Base-by-base conservation (phyloP, 495 filamentous ascomycete species). In the Podospora conica region DNA sequence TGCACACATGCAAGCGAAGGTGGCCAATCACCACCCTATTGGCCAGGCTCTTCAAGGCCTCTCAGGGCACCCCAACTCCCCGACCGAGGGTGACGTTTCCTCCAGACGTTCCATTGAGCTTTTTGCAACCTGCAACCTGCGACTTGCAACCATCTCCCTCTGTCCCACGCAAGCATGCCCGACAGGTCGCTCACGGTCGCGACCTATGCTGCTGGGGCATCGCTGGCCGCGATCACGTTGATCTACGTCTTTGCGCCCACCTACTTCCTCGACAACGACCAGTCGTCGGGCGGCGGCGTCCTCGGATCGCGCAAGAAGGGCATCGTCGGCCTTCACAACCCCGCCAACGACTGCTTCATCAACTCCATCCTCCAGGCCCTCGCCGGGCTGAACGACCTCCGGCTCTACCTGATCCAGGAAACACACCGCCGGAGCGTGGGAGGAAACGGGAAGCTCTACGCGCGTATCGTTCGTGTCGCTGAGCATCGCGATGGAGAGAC, bases 341-440 rank as follows among this genome's bases (percentile, higher is more conserved):
- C 92, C 4, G 96, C 93, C 65, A 98, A 98, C 80, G 96, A 99
- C 77, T 99, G 95, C 81, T 99, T 98, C 80, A 97, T 99, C 80
- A 99, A 99, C 77, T 97, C 93, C 23, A 90, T 96, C 23, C 84
- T 98, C 33, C 95, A 99, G 78, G 92, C 91, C 0, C 82, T 99
- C 21, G 94, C 96, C n/a, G 95, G 95, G 1, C 82, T 98, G n/a
- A 90, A 88, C 3, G 92, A 98, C 69, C 83, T 99, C 68, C 89
- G 96, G 25, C 76, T 92, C 33, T 98, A 97, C 73, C 79, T 98
- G 5, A 97, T 96, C 69, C 84, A 92, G 53, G 93, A 96, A 76
- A 86, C 88, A 27, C 91, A 96, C 75, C 86, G 93, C 66, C 87
- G 93, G 64, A 84, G 85, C 27, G 80, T 96, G 59, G 91, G 93